Percentiles rank a stretch among this genome's conserved stretches.
These are phyloP conservation scores for Scenedesmus sp. DNA, from an alignment of 163 green algal genomes.

Conservation along the genomic window DNA sequence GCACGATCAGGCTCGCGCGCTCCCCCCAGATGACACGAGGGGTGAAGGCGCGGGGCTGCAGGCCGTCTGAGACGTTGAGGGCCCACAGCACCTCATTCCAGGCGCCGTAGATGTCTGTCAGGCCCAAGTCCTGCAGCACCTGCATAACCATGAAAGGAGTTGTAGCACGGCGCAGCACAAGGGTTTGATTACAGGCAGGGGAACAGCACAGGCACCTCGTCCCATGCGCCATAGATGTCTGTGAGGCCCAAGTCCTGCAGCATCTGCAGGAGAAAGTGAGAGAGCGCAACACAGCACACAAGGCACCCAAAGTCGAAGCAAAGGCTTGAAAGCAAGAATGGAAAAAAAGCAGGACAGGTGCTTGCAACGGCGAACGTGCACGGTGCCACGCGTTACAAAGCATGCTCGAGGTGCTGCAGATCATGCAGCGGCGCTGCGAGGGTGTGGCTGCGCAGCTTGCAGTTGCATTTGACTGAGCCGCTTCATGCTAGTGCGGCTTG, in stretches of 20 bases:
- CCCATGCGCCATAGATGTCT: constrained; percentile 70
- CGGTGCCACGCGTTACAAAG: too few species aligned
- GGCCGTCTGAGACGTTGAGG: constrained; percentile 64
- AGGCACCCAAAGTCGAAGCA: too few species aligned
- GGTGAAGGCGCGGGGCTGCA: constrained; percentile 58
- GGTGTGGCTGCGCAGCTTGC: too few species aligned
- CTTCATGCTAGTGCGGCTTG: too few species aligned
- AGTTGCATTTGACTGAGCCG: too few species aligned
- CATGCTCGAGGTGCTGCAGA: too few species aligned
- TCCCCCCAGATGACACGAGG: constrained; percentile 60
- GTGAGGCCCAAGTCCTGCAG: constrained; percentile 60
- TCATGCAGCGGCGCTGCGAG: too few species aligned
- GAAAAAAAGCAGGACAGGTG: too few species aligned
- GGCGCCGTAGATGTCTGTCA: constrained; percentile 69
- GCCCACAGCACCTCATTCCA: constrained; percentile 78
- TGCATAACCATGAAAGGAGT: not conserved
- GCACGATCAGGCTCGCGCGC: constrained; percentile 58
- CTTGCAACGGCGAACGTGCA: too few species aligned
- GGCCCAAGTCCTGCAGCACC: constrained; percentile 57
- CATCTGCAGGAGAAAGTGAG: not conserved
- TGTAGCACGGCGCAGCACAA: not conserved
- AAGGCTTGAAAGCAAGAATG: too few species aligned
- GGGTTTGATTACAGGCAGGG: too few species aligned
- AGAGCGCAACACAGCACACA: too few species aligned
- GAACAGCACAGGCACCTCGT: constrained; percentile 56